A percentile compares a stretch with the other conserved stretches of the same genome.
These are phyloP conservation scores for Xanthoconium purpureum DNA, from an alignment of 768 basidiomycete species.

Conservation along the genomic window DNA sequence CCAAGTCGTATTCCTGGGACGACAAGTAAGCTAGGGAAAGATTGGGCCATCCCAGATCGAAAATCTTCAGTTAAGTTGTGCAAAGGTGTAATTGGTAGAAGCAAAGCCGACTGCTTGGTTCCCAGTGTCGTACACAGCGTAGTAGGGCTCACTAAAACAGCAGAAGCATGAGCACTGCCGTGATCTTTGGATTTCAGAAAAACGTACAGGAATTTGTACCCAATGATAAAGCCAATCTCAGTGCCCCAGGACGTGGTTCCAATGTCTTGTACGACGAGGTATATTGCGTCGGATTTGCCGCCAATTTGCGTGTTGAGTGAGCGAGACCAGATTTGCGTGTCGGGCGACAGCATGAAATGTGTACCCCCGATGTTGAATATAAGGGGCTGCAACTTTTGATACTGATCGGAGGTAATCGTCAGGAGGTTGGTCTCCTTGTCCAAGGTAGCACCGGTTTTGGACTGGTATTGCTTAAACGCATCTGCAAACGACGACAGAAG, in stretches of 20 bases:
- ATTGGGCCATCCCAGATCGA: no score
- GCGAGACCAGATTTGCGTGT: slow-evolving; percentile 37
- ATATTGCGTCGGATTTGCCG: slow-evolving; percentile 16
- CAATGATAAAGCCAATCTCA: slow-evolving; percentile 21
- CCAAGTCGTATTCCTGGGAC: no score
- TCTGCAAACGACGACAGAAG: background rate
- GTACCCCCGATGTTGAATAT: background rate
- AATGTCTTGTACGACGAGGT: slow-evolving; percentile 27
- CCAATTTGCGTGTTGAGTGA: slow-evolving; percentile 31
- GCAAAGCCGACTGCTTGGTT: slow-evolving; percentile 43
- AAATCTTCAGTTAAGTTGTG: slow-evolving; percentile 6
- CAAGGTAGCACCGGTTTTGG: background rate
- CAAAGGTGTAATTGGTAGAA: slow-evolving; percentile 32
- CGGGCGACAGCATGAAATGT: slow-evolving; percentile 13
- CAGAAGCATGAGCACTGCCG: background rate
- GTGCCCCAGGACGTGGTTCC: slow-evolving; percentile 3
- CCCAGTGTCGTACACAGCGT: slow-evolving; percentile 40
- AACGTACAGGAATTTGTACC: slow-evolving; percentile 17
- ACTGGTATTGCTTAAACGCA: background rate
- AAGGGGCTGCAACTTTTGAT: background rate
- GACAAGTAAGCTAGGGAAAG: no score
- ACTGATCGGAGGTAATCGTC: background rate
- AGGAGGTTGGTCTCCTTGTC: background rate
- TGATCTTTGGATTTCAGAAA: background rate
- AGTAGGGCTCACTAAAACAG: slow-evolving; percentile 37